Percentiles rank a stretch among this genome's conserved stretches.
These are phyloP conservation scores for Pseudogymnoascus sp. DNA, from an alignment of 2,329 filamentous ascomycete genomes.

Conservation along the genomic window DNA sequence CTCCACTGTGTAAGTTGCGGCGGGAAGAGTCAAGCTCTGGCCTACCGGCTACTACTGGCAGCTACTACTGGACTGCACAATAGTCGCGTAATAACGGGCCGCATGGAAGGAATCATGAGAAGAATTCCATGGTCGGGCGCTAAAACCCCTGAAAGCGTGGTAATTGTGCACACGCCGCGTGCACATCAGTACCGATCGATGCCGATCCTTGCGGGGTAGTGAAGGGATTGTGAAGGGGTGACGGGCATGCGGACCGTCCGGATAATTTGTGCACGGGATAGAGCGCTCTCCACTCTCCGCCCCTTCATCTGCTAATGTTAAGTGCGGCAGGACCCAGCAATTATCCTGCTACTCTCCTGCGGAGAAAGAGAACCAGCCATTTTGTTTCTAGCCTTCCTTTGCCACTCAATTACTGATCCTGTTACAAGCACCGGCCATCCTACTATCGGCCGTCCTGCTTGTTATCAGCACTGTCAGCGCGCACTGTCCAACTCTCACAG, in stretches of 20 bases:
- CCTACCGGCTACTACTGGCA: neutral
- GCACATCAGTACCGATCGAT: neutral
- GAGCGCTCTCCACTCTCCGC: neutral
- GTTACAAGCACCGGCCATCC: neutral
- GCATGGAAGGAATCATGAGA: neutral
- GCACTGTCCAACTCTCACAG: constrained; percentile 7
- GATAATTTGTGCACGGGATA: neutral
- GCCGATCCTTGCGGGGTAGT: constrained; percentile 7
- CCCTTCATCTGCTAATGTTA: constrained; percentile 6
- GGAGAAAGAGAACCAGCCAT: neutral
- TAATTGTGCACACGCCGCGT: neutral
- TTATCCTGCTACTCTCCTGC: neutral
- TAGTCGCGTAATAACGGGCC: constrained; percentile 3
- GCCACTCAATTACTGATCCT: neutral
- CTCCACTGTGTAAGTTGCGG: neutral
- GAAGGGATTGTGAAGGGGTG: neutral
- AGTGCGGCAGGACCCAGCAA: neutral
- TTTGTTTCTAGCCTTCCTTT: neutral
- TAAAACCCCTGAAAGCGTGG: neutral
- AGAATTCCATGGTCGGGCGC: neutral
- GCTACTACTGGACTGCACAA: neutral
- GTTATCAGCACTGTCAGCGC: neutral
- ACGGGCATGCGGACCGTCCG: constrained; percentile 1
- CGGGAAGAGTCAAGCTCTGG: neutral
- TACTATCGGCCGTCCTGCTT: neutral